Conservation (phyloP, 805 yeast genomes). For the Ogataea dorogensis region DNA sequence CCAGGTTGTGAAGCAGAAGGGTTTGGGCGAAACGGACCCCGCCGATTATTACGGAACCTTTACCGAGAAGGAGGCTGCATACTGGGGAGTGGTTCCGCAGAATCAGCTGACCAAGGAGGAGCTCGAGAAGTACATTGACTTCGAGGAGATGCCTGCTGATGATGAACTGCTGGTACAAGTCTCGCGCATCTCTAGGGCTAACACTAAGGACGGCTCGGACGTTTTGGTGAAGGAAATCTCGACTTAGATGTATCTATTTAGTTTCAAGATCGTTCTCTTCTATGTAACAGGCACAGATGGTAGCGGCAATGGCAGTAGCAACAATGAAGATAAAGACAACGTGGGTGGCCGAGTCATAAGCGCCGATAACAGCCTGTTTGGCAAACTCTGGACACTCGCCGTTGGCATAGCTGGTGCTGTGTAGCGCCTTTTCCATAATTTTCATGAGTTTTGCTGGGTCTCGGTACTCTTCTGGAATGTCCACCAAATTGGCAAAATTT, state of each 20-base stretch:
- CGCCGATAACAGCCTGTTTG: constrained; percentile 41
- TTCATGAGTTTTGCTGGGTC: constrained; percentile 12
- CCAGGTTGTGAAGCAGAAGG: background rate
- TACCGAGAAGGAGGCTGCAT: background rate
- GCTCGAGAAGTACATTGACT: background rate
- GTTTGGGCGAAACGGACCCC: background rate
- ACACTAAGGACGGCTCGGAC: background rate
- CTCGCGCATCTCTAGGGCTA: background rate
- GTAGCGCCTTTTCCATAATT: constrained; percentile 20
- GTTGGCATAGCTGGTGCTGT: constrained; percentile 27
- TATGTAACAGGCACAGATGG: constrained; percentile 11
- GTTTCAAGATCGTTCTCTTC: constrained; percentile 16
- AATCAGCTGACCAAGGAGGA: background rate
- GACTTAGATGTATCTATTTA: constrained; percentile 2
- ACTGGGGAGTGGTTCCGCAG: background rate
- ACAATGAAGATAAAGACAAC: constrained; percentile 47
- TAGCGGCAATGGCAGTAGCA: constrained; percentile 19
- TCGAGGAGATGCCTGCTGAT: background rate
- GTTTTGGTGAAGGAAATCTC: background rate
- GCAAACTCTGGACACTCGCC: constrained; percentile 50
- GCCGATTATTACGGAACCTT: constrained; percentile 1
- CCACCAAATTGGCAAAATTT: constrained; percentile 16
- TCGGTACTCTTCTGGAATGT: constrained; percentile 22
- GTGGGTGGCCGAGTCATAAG: constrained; percentile 53
- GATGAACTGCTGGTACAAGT: constrained; percentile 5